phyloP scores from a whole-genome alignment of 2,329 filamentous ascomycete genomes.

The Aureobasidium uvarum region DNA sequence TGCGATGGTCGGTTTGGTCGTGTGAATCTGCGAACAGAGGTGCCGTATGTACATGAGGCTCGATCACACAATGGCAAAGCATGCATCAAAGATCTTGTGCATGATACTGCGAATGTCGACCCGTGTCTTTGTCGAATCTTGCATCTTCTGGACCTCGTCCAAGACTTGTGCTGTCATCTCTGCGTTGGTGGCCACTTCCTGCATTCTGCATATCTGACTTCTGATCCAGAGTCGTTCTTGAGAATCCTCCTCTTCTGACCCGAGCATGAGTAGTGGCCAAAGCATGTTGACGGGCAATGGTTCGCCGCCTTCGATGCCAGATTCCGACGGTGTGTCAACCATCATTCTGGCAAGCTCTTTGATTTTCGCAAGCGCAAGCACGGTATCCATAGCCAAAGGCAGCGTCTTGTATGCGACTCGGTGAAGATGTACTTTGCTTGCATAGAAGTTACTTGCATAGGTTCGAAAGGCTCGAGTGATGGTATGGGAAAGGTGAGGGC shows the following conservation, averaged over 20 bases:
- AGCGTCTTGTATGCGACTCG: slow-evolving; percentile 57
- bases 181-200: slow-evolving; percentile 44
- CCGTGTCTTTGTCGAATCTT: slow-evolving; percentile 41
- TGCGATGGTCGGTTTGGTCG: background rate
- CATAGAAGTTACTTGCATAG: slow-evolving; percentile 58
- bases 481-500: slow-evolving; percentile 50
- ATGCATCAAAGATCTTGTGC: slow-evolving; percentile 50
- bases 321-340: background rate
- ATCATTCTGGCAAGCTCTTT: slow-evolving; percentile 36
- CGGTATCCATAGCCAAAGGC: slow-evolving; percentile 53
- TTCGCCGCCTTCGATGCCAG: slow-evolving; percentile 35
- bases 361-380: slow-evolving; percentile 51
- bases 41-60: background rate
- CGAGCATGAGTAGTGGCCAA: slow-evolving; percentile 58
- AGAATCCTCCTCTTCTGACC: slow-evolving; percentile 54
- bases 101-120: slow-evolving; percentile 44
- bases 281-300: slow-evolving; percentile 57
- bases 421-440: slow-evolving; percentile 57
- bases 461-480: slow-evolving; percentile 56
- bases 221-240: slow-evolving; percentile 54
- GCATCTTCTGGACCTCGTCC: slow-evolving; percentile 42
- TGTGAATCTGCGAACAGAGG: background rate
- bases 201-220: slow-evolving; percentile 46
- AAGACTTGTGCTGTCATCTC: slow-evolving; percentile 43
- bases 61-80: slow-evolving; percentile 54